These are phyloP conservation scores for Suaeda aralocaspica DNA, from an alignment of 148 eudicot species.

Conservation along the genomic window DNA sequence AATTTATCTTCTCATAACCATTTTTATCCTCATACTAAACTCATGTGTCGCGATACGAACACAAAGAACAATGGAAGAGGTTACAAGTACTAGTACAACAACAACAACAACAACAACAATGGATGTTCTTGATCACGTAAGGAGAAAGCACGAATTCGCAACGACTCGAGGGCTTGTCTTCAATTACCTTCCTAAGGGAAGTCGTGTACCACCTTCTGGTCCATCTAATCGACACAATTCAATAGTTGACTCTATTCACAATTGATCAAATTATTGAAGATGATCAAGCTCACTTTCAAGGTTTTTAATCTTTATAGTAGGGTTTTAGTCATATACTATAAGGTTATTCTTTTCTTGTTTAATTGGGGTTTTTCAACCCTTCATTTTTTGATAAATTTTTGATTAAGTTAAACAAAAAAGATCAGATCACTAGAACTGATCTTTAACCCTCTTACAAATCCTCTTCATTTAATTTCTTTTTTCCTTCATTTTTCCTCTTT, in stretches of 20 bases:
- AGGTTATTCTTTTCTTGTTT: conserved; percentile 11
- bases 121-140: background rate
- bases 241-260: conserved; percentile 21
- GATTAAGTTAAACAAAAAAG: background rate
- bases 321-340: background rate
- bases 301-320: background rate
- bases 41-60: conserved; percentile 16
- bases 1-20: conserved; percentile 14
- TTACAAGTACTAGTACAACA: background rate
- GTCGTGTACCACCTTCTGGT: conserved; percentile 16
- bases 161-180: conserved; percentile 15
- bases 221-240: conserved; percentile 33
- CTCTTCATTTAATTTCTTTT: too few species aligned
- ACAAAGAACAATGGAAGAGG: background rate
- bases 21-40: conserved; percentile 5
- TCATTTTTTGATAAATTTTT: background rate
- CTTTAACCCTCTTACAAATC: too few species aligned
- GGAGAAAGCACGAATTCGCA: conserved; percentile 5
- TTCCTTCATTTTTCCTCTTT: too few species aligned
- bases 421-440: conserved; percentile 17
- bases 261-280: background rate
- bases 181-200: conserved; percentile 21
- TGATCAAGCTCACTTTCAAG: background rate
- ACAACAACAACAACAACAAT: background rate
- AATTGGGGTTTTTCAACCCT: background rate